A percentile compares a stretch with the other conserved stretches of the same genome.
Conservation (phyloP, 2,329 filamentous ascomycete species). For the Trichoderma oligosporum region DNA sequence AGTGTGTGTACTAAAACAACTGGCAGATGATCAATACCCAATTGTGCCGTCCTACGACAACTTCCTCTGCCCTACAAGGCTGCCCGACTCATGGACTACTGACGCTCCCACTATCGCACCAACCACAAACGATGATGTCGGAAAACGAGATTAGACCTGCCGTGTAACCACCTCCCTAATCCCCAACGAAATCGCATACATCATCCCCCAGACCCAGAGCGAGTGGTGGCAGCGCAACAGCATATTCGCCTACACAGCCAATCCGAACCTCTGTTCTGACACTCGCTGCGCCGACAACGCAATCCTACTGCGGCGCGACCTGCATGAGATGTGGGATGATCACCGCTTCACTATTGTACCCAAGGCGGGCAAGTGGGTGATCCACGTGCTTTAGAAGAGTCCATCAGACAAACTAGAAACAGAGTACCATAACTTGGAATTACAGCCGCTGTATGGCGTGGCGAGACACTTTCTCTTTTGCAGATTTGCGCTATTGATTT, state of each 20-base stretch:
- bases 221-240: slow-evolving; percentile 18
- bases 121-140: slow-evolving; percentile 9
- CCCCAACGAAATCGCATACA: slow-evolving; percentile 14
- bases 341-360: slow-evolving; percentile 16
- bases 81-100: slow-evolving; percentile 12
- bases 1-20: background rate
- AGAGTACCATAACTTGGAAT: slow-evolving; percentile 16
- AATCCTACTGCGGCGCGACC: slow-evolving; percentile 12
- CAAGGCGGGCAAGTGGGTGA: background rate
- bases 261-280: slow-evolving; percentile 9
- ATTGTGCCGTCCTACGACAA: slow-evolving; percentile 10
- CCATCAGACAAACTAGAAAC: slow-evolving; percentile 14
- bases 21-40: slow-evolving; percentile 15
- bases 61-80: slow-evolving; percentile 3
- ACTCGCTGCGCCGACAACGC: slow-evolving; percentile 14
- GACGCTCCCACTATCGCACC: no score
- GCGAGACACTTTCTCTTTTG: slow-evolving; percentile 14
- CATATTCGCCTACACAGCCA: slow-evolving; percentile 15
- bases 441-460: slow-evolving; percentile 14
- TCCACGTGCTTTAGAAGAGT: slow-evolving; percentile 13
- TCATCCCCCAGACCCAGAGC: slow-evolving; percentile 18
- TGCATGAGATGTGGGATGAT: slow-evolving; percentile 15
- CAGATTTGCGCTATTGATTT: slow-evolving; percentile 16
- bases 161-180: slow-evolving; percentile 11
- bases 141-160: slow-evolving; percentile 12